A percentile compares a stretch with the other conserved stretches of the same genome.
Conservation (phyloP, 352 stramenopile genomes). For the Phytophthora palmivora region DNA sequence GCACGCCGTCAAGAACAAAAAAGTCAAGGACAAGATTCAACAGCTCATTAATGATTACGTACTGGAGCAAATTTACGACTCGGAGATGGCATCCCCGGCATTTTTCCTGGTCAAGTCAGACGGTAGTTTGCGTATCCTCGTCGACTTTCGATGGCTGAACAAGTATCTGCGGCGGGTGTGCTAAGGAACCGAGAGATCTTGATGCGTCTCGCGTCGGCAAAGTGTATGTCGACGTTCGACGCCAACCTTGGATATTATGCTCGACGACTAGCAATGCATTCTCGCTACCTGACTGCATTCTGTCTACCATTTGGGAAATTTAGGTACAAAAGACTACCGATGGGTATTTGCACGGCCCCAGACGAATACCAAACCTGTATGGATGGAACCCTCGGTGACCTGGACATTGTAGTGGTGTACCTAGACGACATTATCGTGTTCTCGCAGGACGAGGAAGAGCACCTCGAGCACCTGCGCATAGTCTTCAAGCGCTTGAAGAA, state of each 20-base stretch:
- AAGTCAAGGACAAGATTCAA: slow-evolving; percentile 4
- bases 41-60: slow-evolving; percentile 10
- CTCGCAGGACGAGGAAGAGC: background rate
- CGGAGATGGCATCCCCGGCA: slow-evolving; percentile 10
- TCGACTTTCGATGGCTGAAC: slow-evolving; percentile 9
- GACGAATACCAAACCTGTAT: slow-evolving; percentile 16
- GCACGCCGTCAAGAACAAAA: background rate
- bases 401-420: slow-evolving; percentile 3
- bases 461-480: background rate
- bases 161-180: slow-evolving; percentile 2
- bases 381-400: slow-evolving; percentile 1
- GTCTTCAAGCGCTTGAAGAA: background rate
- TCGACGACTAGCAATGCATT: background rate
- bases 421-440: slow-evolving; percentile 16
- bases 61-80: slow-evolving; percentile 20
- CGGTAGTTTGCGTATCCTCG: background rate
- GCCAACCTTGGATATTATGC: slow-evolving; percentile 14
- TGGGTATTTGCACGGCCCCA: slow-evolving; percentile 10
- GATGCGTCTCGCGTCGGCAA: background rate
- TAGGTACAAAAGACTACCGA: slow-evolving; percentile 8
- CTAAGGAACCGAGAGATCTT: slow-evolving; percentile 5
- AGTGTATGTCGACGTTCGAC: slow-evolving; percentile 14
- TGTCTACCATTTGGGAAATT: slow-evolving; percentile 2
- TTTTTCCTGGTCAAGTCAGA: slow-evolving; percentile 16
- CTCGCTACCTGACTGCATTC: background rate